Percentiles rank a stretch among this genome's conserved stretches.
Conservation (phyloP, 345 rosid genomes). For the Cardamine resedifolia region DNA sequence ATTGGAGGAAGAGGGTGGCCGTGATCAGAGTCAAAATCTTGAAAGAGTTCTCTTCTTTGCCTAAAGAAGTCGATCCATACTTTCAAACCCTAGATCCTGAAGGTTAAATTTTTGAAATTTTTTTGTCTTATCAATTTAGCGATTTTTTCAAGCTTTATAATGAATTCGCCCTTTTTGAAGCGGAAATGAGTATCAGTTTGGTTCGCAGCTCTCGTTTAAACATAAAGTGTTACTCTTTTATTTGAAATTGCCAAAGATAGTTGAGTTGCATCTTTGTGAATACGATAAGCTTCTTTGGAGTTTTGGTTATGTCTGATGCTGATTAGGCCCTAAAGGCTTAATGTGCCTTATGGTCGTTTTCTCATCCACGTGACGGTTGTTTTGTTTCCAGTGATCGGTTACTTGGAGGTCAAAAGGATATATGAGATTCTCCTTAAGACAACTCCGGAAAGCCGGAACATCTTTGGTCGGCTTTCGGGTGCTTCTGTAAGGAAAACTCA, state of each 20-base stretch:
- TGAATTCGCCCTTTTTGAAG: neutral
- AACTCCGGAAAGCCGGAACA: conserved; percentile 80
- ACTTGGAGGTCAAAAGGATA: conserved; percentile 76
- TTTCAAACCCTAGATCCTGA: conserved; percentile 77
- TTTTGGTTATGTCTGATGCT: conserved; percentile 1
- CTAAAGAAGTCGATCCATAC: conserved; percentile 77
- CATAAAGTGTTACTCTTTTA: neutral
- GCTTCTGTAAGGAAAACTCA: conserved; percentile 66
- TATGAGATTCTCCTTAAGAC: conserved; percentile 72
- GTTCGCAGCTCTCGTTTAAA: neutral
- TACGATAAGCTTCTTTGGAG: conserved; percentile 4
- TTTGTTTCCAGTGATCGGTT: conserved; percentile 62
- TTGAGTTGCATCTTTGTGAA: conserved; percentile 1
- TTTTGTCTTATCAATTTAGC: neutral
- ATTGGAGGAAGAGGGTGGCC: conserved; percentile 83
- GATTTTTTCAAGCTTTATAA: neutral
- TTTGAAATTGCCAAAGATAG: neutral
- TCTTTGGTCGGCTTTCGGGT: conserved; percentile 92
- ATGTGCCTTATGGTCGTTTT: neutral
- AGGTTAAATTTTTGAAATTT: conserved; percentile 39
- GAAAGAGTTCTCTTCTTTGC: conserved; percentile 73
- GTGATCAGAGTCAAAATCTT: conserved; percentile 64
- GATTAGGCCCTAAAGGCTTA: neutral
- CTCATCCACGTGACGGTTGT: conserved; percentile 16
- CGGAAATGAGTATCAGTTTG: neutral